Conservation (phyloP, 306 rosid genomes). For the Psophocarpus tetragonolobus region DNA sequence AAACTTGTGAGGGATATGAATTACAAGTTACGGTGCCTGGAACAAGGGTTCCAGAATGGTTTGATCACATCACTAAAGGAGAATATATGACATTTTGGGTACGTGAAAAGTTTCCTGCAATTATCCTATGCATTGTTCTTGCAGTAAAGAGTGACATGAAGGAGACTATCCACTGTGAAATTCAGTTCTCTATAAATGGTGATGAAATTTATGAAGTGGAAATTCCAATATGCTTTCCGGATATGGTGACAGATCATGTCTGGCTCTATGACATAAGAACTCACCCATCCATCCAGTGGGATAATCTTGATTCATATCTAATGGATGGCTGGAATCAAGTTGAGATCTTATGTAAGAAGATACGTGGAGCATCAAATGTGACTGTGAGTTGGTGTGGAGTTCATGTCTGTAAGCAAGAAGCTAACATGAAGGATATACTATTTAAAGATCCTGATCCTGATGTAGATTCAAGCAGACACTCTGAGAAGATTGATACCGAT, state of each 20-base stretch:
- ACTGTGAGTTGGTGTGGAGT: conserved; percentile 40
- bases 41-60: conserved; percentile 36
- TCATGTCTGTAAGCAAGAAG: conserved; percentile 13
- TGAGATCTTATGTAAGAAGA: conserved; percentile 32
- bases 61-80: conserved; percentile 25
- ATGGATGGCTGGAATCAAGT: conserved; percentile 37
- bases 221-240: not conserved
- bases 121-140: conserved; percentile 25
- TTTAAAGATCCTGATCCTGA: conserved; percentile 29
- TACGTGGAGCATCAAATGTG: conserved; percentile 25
- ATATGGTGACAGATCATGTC: conserved; percentile 26
- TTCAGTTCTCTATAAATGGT: conserved; percentile 30
- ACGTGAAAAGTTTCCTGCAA: conserved; percentile 25
- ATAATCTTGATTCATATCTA: not conserved
- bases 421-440: conserved; percentile 16
- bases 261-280: conserved; percentile 38
- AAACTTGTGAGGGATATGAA: conserved; percentile 15
- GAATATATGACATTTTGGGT: conserved; percentile 40
- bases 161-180: not conserved
- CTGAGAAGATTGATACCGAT: conserved; percentile 9
- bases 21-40: conserved; percentile 27
- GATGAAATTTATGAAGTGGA: conserved; percentile 35
- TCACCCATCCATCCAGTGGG: not conserved
- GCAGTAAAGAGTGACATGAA: conserved; percentile 21
- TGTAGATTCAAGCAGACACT: not conserved